These are phyloP conservation scores for Jatropha multifida DNA, from an alignment of 441 rosid genomes.

Conservation along the genomic window DNA sequence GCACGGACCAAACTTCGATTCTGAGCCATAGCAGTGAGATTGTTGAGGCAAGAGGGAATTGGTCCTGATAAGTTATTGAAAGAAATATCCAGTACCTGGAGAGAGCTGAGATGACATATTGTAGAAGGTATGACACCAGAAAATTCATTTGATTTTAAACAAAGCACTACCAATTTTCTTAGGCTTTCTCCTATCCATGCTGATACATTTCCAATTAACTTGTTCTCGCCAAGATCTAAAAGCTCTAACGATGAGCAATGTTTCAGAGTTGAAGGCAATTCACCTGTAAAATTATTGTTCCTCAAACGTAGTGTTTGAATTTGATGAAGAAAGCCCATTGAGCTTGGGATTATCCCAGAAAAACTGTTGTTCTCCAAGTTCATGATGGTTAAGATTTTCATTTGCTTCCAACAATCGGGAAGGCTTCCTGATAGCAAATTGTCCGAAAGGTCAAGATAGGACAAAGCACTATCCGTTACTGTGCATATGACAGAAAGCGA, in stretches of 20 bases:
- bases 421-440: constrained; percentile 9
- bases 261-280: constrained; percentile 16
- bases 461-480: background rate
- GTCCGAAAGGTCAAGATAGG: constrained; percentile 20
- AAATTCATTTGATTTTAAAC: constrained; percentile 19
- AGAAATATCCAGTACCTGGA: constrained; percentile 22
- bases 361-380: constrained; percentile 24
- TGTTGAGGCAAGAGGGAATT: background rate
- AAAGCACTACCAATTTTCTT: constrained; percentile 10
- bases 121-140: constrained; percentile 9
- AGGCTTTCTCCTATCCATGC: constrained; percentile 25
- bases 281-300: constrained; percentile 17
- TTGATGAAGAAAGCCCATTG: background rate
- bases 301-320: constrained; percentile 8
- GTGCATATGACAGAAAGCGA: constrained; percentile 19
- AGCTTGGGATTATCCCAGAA: constrained; percentile 16
- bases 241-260: background rate
- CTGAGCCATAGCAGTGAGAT: constrained; percentile 16
- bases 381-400: background rate
- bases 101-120: background rate
- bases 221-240: constrained; percentile 24
- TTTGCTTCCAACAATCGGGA: constrained; percentile 15
- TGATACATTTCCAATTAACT: constrained; percentile 15
- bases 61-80: constrained; percentile 4
- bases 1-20: background rate